Evolutionary conservation across 2,329 filamentous ascomycete genomes (phyloP).

Genomic region (Ophiobolus disseminans): DNA sequence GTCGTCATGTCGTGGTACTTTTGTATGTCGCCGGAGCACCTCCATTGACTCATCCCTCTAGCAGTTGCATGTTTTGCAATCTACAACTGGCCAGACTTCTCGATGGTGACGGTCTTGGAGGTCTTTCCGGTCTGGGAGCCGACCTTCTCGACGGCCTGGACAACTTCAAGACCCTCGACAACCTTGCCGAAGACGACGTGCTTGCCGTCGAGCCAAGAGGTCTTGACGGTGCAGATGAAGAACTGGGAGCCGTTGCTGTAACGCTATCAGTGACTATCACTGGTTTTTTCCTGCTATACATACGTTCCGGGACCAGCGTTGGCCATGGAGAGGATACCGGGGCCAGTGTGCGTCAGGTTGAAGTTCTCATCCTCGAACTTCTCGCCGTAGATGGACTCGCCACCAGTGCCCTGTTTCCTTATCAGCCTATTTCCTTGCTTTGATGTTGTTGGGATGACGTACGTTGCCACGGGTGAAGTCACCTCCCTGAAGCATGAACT

Average conservation of each 20-base stretch:
- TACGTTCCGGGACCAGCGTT: constrained; percentile 76
- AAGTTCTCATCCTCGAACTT: constrained; percentile 99
- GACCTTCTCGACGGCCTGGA: constrained; percentile 32
- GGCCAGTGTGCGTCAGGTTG: constrained; percentile 85
- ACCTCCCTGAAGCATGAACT: constrained; percentile 98
- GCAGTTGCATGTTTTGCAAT: neutral
- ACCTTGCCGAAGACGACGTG: constrained; percentile 87
- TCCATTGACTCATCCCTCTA: constrained; percentile 9
- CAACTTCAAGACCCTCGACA: constrained; percentile 32
- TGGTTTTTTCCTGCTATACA: neutral
- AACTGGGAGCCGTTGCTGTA: constrained; percentile 95
- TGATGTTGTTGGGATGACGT: constrained; percentile 47
- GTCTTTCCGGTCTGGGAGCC: constrained; percentile 30
- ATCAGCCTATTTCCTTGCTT: constrained; percentile 16
- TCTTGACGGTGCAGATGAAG: constrained; percentile 93
- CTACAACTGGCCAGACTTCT: constrained; percentile 35
- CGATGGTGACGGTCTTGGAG: constrained; percentile 30
- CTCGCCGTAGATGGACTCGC: constrained; percentile 94
- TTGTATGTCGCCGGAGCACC: constrained; percentile 13
- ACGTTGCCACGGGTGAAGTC: constrained; percentile 95
- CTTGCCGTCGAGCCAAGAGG: constrained; percentile 79
- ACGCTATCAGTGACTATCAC: neutral
- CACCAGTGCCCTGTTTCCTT: constrained; percentile 65
- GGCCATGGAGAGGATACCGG: constrained; percentile 95
- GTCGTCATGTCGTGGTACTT: constrained; percentile 10